Conservation (phyloP, 2,329 filamentous ascomycete species). For the Colletotrichum sp. region DNA sequence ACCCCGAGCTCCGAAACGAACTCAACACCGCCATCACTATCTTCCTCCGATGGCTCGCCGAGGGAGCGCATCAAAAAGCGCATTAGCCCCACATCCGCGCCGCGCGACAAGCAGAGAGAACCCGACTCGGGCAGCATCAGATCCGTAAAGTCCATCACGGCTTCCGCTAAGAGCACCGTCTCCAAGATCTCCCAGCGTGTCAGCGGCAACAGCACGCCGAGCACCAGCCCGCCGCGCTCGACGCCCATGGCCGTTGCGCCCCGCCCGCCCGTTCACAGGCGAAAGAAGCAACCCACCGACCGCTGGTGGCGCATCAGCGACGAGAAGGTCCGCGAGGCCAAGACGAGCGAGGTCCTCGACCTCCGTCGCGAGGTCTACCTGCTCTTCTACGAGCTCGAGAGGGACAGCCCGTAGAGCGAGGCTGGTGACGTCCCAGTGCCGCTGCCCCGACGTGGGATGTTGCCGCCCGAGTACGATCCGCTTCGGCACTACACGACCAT, state of each 20-base stretch:
- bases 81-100: conserved; percentile 20
- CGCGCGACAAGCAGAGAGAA: conserved; percentile 44
- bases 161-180: conserved; percentile 60
- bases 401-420: conserved; percentile 32
- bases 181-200: conserved; percentile 50
- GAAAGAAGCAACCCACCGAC: conserved; percentile 65
- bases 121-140: conserved; percentile 57
- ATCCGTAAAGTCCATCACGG: conserved; percentile 63
- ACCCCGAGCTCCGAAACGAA: conserved; percentile 39
- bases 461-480: conserved; percentile 8
- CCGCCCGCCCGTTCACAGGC: conserved; percentile 35
- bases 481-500: not conserved
- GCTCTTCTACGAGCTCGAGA: conserved; percentile 91
- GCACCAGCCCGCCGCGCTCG: conserved; percentile 24
- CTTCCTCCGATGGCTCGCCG: conserved; percentile 32
- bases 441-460: not conserved
- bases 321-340: conserved; percentile 94
- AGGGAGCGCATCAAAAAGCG: conserved; percentile 21
- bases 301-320: conserved; percentile 99
- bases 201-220: conserved; percentile 23
- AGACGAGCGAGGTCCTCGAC: conserved; percentile 85
- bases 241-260: conserved; percentile 25
- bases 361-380: conserved; percentile 98
- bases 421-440: conserved; percentile 14
- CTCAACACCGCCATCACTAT: conserved; percentile 42